Conservation (phyloP, 2,329 filamentous ascomycete genomes). For the Nigrospora osmanthi region DNA sequence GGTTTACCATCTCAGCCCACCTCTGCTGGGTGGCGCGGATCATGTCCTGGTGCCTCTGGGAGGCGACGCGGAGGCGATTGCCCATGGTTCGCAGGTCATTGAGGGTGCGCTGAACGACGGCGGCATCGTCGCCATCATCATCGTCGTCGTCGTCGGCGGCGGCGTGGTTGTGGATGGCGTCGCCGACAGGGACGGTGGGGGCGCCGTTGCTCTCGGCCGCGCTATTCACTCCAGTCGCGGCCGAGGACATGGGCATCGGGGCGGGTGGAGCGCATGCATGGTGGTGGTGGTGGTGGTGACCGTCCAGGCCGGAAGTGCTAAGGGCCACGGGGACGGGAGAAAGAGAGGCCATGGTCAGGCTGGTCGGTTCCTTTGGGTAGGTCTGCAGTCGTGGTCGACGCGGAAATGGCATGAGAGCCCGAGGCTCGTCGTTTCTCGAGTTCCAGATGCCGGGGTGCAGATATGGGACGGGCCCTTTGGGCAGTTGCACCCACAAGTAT, state of each 20-base stretch:
- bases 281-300: too few relatives aligned
- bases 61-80: neutral
- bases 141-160: neutral
- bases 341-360: too few relatives aligned
- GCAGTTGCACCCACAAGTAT: too few relatives aligned
- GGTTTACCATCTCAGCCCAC: neutral
- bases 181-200: too few relatives aligned
- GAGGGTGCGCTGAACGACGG: neutral
- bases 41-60: neutral
- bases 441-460: too few relatives aligned
- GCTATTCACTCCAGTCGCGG: neutral
- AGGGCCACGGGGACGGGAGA: too few relatives aligned
- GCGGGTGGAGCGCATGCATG: neutral
- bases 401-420: too few relatives aligned
- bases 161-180: neutral
- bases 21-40: neutral
- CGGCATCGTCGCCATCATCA: neutral
- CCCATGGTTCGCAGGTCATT: neutral
- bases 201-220: neutral
- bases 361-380: too few relatives aligned
- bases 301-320: too few relatives aligned
- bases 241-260: neutral
- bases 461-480: too few relatives aligned
- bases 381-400: too few relatives aligned
- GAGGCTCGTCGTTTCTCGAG: too few relatives aligned